Evolutionary conservation across 176 grass and related monocot genomes (phyloP).

Genomic region (Poa annua): DNA sequence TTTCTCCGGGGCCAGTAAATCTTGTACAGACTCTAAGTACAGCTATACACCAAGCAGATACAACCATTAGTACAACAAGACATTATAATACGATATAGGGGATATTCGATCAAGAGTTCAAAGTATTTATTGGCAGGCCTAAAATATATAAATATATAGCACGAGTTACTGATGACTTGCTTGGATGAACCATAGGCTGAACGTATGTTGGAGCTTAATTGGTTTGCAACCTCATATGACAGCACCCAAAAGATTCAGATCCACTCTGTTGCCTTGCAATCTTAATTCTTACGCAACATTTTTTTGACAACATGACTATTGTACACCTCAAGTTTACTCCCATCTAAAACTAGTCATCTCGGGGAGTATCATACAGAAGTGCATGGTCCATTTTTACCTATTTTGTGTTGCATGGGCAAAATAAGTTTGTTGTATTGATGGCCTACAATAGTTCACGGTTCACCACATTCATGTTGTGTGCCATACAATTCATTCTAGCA

Average conservation of each 20-base stretch:
- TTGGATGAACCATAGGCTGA: conserved; percentile 33
- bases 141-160: too few relatives aligned
- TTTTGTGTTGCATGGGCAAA: background rate
- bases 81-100: background rate
- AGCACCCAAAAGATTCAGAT: too few relatives aligned
- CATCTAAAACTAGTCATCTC: too few relatives aligned
- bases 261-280: too few relatives aligned
- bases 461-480: background rate
- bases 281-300: too few relatives aligned
- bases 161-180: background rate
- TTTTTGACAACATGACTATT: too few relatives aligned
- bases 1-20: conserved; percentile 90
- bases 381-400: background rate
- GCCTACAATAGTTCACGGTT: background rate
- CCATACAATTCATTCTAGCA: conserved; percentile 17
- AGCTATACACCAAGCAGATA: conserved; percentile 63
- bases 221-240: too few relatives aligned
- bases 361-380: too few relatives aligned
- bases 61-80: conserved; percentile 40
- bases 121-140: background rate
- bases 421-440: background rate
- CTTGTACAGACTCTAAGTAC: conserved; percentile 92
- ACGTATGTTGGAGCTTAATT: too few relatives aligned
- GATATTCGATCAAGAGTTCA: background rate
- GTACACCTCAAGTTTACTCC: too few relatives aligned